Conservation (phyloP, 2,329 filamentous ascomycete species). For the Fusarium mexicanum region DNA sequence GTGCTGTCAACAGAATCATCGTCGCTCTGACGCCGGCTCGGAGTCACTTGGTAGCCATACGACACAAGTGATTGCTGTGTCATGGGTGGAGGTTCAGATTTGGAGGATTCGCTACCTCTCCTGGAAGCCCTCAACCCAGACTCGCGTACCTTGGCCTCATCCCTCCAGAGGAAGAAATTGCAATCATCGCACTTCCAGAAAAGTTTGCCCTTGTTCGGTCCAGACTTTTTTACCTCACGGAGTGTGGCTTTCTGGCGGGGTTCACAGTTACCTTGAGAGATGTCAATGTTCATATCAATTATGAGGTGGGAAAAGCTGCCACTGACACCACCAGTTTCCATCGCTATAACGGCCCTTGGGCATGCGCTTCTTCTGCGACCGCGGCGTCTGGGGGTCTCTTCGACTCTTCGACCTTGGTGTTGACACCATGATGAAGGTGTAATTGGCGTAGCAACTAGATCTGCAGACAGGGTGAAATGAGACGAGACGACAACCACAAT, state of each 20-base stretch:
- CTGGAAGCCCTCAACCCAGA: constrained; percentile 26
- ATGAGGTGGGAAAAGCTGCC: not conserved
- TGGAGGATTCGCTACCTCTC: constrained; percentile 18
- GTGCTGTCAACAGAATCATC: constrained; percentile 7
- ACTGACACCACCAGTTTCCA: constrained; percentile 52
- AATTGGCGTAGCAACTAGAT: not conserved
- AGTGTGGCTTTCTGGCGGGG: constrained; percentile 51
- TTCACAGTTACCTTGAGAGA: constrained; percentile 52
- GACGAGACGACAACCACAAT: not conserved
- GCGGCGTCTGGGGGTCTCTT: constrained; percentile 35
- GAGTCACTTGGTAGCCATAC: constrained; percentile 44
- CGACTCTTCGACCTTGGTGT: constrained; percentile 25
- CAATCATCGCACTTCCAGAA: constrained; percentile 58
- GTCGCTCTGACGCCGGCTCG: constrained; percentile 28
- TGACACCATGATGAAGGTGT: constrained; percentile 14
- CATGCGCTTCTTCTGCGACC: constrained; percentile 45
- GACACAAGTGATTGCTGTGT: constrained; percentile 45
- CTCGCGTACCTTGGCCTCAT: constrained; percentile 49
- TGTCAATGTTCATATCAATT: not conserved
- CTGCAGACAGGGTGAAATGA: not conserved
- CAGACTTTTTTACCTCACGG: constrained; percentile 51
- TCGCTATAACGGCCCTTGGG: constrained; percentile 47
- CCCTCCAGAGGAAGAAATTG: constrained; percentile 58
- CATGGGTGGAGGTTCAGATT: constrained; percentile 41
- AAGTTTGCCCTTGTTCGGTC: constrained; percentile 52